Evolutionary conservation across 805 yeast genomes (phyloP), one percentile per base, ranked within the genome.

Genomic region (Nakazawaea holstii): DNA sequence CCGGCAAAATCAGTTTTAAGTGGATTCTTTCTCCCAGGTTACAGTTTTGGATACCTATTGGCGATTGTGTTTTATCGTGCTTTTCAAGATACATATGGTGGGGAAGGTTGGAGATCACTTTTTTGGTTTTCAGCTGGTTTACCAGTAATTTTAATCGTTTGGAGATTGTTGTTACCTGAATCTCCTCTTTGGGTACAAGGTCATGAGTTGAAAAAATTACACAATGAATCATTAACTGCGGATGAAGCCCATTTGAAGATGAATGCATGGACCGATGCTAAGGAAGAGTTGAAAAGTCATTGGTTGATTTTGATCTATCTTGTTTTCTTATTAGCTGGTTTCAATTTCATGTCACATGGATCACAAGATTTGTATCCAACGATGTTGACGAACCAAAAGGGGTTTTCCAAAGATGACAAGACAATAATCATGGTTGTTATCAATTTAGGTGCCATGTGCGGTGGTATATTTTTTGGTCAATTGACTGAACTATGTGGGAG

Each of bases 111-210:
- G 92, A 71, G 88, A 57, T 74, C 87, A 1, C 65, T 83, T 39
- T 84, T 80, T 64, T 84, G 90, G 90, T 83, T 85, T 58, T 73
- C 80, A 28, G 76, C 88, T n/a, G 82, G 82, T 31, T 77, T 83
- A 8, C 83, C 87, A 2, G 73, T 78, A 10, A 56, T 83, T 14
- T 67, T 84, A 44, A 73, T 82, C 39, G 49, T 68, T 26, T 82
- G 84, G 82, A 73, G 90, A 62, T 53, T 70, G 50, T 61, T 66
- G 37, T 68, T 76, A 41, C 86, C 86, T 2, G 90, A 84, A 62
- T 77, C 87, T 7, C 77, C 75, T 38, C 68, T 74, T 11, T 82
- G 73, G 58, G 52, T 66, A 8, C 66, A 62, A 38, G 65, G 65
- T 43, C 59, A 64, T 44, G 54, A 52, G 39, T 53, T 41, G 48